phyloP scores from a whole-genome alignment of 129 eudicot genomes.

The Logfia minima region DNA sequence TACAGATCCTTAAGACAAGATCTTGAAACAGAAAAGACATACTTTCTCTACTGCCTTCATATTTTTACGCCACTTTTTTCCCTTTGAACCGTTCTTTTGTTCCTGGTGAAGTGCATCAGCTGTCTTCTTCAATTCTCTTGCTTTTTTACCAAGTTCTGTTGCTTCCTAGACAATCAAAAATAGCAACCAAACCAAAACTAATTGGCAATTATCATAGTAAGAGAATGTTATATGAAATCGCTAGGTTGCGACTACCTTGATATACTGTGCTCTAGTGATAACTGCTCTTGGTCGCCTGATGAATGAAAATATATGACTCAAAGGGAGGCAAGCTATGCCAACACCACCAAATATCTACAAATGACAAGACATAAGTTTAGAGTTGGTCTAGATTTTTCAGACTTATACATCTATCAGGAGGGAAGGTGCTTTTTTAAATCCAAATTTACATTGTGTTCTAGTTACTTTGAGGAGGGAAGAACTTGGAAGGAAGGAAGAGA shows the following conservation, averaged over 20 bases:
- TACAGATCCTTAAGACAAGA: too few relatives aligned
- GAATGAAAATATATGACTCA: slow-evolving; percentile 86
- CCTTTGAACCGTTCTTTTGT: slow-evolving; percentile 80
- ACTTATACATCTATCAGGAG: too few relatives aligned
- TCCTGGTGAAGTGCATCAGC: slow-evolving; percentile 95
- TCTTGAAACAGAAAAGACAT: neutral
- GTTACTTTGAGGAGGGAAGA: too few relatives aligned
- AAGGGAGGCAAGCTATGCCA: slow-evolving; percentile 94
- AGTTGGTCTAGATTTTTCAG: too few relatives aligned
- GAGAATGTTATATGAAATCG: slow-evolving; percentile 7
- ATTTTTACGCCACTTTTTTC: slow-evolving; percentile 94
- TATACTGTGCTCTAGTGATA: slow-evolving; percentile 92
- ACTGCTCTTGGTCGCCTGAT: slow-evolving; percentile 94
- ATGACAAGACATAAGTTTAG: neutral
- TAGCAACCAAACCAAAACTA: slow-evolving; percentile 11
- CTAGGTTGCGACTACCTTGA: slow-evolving; percentile 56
- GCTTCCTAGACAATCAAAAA: slow-evolving; percentile 61
- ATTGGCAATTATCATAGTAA: neutral
- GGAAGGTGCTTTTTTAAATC: too few relatives aligned
- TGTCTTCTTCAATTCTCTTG: slow-evolving; percentile 89
- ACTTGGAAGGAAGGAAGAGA: too few relatives aligned
- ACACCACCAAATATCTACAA: slow-evolving; percentile 94
- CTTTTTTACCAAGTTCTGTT: slow-evolving; percentile 91
- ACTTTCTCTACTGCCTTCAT: slow-evolving; percentile 85
- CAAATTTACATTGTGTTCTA: too few relatives aligned